Evolutionary conservation across 768 basidiomycete species (phyloP).

Genomic region (Clavulina sp.): DNA sequence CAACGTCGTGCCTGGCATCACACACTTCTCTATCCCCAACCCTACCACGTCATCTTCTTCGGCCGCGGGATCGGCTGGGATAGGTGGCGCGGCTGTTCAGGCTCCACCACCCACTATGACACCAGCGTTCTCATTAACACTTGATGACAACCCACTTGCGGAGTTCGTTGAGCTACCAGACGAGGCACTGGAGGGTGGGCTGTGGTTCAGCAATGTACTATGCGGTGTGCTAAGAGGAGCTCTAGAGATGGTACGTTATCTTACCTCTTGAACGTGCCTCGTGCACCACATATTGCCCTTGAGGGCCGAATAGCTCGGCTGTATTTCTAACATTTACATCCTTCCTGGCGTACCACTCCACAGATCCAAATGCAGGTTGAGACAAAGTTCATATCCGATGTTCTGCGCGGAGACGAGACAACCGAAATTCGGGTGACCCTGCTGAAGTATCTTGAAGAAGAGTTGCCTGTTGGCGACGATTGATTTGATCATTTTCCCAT

Average conservation of each 20-base stretch:
- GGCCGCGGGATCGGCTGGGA: not conserved
- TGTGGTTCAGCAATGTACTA: conserved; percentile 94
- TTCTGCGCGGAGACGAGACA: conserved; percentile 78
- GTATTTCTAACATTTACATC: not conserved
- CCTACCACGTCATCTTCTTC: conserved; percentile 22
- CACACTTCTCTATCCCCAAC: conserved; percentile 38
- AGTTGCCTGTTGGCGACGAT: conserved; percentile 85
- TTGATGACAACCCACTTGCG: conserved; percentile 92
- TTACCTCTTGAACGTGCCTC: not conserved
- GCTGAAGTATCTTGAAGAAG: conserved; percentile 87
- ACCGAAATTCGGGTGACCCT: conserved; percentile 88
- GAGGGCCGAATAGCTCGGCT: not conserved
- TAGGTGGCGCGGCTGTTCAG: not conserved
- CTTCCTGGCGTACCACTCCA: not conserved
- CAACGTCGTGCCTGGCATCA: conserved; percentile 72
- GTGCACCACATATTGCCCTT: conserved; percentile 10
- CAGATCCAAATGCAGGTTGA: conserved; percentile 96
- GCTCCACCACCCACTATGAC: conserved; percentile 3
- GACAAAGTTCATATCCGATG: conserved; percentile 74
- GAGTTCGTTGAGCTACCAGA: conserved; percentile 96
- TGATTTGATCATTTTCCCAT: no score
- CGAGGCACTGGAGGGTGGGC: conserved; percentile 76
- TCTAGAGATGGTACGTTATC: conserved; percentile 76
- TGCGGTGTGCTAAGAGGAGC: conserved; percentile 88
- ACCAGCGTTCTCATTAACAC: conserved; percentile 48